Evolutionary conservation across 2,329 filamentous ascomycete genomes (phyloP), one percentile per base, ranked within the genome.

Genomic region (Diaporthe humulicola): DNA sequence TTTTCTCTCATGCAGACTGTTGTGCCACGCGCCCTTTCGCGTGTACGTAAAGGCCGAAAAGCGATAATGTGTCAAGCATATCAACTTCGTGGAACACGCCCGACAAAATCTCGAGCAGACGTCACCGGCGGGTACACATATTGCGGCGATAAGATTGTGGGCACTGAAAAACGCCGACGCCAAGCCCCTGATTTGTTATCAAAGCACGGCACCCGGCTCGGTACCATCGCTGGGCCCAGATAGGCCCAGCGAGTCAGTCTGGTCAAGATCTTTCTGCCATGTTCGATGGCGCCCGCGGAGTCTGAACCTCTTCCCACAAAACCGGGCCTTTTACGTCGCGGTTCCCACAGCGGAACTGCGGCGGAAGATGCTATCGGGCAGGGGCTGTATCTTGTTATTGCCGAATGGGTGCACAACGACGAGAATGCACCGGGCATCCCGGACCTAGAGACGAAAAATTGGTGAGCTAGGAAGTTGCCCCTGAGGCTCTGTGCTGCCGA

Each of bases 231-330:
- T 52, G 45, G 22, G n/a, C 22, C 42, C 45, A n/a, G 30, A 22
- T 52, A 33, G 22, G n/a, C 22, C 42, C 45, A n/a, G 42, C 61
- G 42, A 66, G 61, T 66, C 60, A 64, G 38, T n/a, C 2, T 12
- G 60, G 40, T 60, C 61, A 28, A 66, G 61, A 36, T 25, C 25
- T 28, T 66, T 66, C 61, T 66, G 61, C 61, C 28, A 36, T 10
- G 19, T 66, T 66, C 61, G 61, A 50, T 66, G 8, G 12, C 42
- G 8, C 33, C 40, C 48, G n/a, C 10, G 12, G 64, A n/a, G 25
- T 40, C 48, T 69, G 48, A 52, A n/a, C 64, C 22, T 54, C 30
- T 54, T 61, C 33, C 56, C 70, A 71, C 42, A 61, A 71, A 71
- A 71, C 15, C 48, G 56, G 56, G 57, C 45, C 12, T 30, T 40